Percentiles rank a stretch among this genome's conserved stretches.
Evolutionary conservation across 495 filamentous ascomycete genomes (phyloP).

Genomic region (Penicillium antarcticum): DNA sequence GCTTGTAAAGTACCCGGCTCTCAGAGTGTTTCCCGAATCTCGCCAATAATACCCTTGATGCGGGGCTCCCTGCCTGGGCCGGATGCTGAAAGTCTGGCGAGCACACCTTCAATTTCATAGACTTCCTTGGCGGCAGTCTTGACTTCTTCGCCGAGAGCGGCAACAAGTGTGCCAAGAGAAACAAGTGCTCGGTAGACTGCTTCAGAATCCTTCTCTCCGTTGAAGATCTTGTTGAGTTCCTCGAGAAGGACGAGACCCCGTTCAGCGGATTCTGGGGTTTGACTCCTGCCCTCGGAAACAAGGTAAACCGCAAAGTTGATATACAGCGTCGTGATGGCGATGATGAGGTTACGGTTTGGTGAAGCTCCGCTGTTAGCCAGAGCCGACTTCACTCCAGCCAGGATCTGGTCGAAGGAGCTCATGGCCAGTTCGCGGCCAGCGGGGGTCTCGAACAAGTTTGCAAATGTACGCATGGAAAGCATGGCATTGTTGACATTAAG

Average conservation of each 20-base stretch:
- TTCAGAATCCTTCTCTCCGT: conserved; percentile 70
- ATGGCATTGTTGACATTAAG: conserved; percentile 73
- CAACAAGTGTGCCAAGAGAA: conserved; percentile 70
- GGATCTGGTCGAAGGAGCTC: conserved; percentile 54
- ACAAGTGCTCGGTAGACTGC: conserved; percentile 80
- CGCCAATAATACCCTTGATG: conserved; percentile 44
- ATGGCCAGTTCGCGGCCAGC: conserved; percentile 64
- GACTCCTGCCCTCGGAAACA: conserved; percentile 32
- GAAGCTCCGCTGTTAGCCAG: conserved; percentile 41
- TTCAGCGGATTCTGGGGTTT: conserved; percentile 47
- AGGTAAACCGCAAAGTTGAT: conserved; percentile 80
- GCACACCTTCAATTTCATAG: conserved; percentile 38
- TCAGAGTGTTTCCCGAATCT: conserved; percentile 38
- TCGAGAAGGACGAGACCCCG: conserved; percentile 58
- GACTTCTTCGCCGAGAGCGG: conserved; percentile 42
- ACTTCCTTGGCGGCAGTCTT: conserved; percentile 48
- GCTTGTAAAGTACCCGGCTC: conserved; percentile 1
- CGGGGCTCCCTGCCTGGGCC: conserved; percentile 47
- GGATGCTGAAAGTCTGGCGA: conserved; percentile 32
- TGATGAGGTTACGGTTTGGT: conserved; percentile 74
- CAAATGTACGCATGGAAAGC: conserved; percentile 76
- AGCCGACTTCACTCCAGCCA: conserved; percentile 46
- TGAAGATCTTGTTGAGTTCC: conserved; percentile 59
- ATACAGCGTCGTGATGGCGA: conserved; percentile 77
- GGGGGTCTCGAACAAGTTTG: conserved; percentile 80